Conservation (phyloP, 441 rosid genomes). For the Manihot esculenta region DNA sequence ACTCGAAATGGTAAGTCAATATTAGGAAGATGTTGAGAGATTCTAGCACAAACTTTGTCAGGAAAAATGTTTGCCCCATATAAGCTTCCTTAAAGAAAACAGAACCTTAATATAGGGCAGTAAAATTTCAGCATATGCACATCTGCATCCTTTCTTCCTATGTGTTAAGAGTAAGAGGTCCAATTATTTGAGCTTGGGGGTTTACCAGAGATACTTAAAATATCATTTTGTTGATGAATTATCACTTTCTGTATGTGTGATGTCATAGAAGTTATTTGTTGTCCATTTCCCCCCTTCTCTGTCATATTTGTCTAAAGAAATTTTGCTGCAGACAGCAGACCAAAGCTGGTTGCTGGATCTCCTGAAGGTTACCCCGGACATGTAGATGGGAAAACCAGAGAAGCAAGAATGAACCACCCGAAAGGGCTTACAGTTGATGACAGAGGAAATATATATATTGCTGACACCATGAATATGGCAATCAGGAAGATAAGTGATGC, state of each 20-base stretch:
- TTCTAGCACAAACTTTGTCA: background rate
- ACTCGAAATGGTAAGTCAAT: background rate
- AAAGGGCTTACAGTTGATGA: constrained; percentile 81
- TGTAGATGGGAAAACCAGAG: constrained; percentile 78
- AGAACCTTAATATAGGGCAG: background rate
- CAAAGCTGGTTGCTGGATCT: constrained; percentile 85
- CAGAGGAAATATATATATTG: constrained; percentile 88
- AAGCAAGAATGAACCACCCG: constrained; percentile 87
- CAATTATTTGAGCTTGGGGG: background rate
- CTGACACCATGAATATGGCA: constrained; percentile 90
- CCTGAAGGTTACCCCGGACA: constrained; percentile 83
- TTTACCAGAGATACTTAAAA: background rate
- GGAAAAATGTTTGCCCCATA: background rate
- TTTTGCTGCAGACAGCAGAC: constrained; percentile 83
- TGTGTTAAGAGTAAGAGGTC: background rate
- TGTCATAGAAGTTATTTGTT: background rate
- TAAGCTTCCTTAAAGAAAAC: background rate
- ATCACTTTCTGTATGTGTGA: background rate
- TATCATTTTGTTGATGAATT: constrained; percentile 1
- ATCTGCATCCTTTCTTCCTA: background rate
- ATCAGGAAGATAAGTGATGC: constrained; percentile 90
- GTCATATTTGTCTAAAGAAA: too few species aligned
- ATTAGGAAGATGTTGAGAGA: background rate
- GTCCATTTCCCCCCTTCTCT: too few species aligned
- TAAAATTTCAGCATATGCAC: background rate